Base-by-base conservation (phyloP, 345 rosid genomes). In the Camelina hispida region DNA sequence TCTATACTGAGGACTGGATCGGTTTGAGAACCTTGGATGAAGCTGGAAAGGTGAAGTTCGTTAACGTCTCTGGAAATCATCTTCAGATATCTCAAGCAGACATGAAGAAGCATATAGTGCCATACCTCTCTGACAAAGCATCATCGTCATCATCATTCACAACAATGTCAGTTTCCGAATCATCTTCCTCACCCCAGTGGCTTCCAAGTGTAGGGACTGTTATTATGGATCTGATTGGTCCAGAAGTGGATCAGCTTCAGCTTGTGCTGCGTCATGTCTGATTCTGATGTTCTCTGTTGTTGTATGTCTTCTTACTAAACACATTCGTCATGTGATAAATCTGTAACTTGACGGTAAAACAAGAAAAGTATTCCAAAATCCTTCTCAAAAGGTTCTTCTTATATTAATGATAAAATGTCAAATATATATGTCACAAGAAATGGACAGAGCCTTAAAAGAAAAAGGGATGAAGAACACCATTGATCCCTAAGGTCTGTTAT, bases 1-100 rank as follows among this genome's bases (percentile, higher is more conserved):
- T 84, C 4, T 88, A 87, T 71, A 85, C 25, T 0, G 90, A 86
- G 73, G 97, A 88, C 77, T 87, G 97, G 93, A 87, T 92, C 17
- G 93, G 91, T 47, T 83, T 88, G 80, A 90, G 75, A 81, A 80
- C 84, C 23, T 73, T 83, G 78, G 86, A 92, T 56, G 90, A 87
- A 73, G 94, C 89, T 8, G 92, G 89, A 51, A 89, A 87, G 58
- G 92, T 92, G 11, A 83, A 83, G 32, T 88, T 85, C 72, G 52
- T 87, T 11, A 89, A 75, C 3, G 84, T 92, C 40, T 47, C 87
- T 0, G 95, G 97, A 10, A 81, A 80, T 68, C 93, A 87, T 81
- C 87, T 88, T 14, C 73, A 88, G 17, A 86, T 87, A 62, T 82
- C 88, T 35, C 23, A 35, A 37, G 66, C 68, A 12, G 94, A 92